A percentile compares a stretch with the other conserved stretches of the same genome.
Conservation (phyloP, 2,329 filamentous ascomycete genomes). For the Exophiala calicioides region DNA sequence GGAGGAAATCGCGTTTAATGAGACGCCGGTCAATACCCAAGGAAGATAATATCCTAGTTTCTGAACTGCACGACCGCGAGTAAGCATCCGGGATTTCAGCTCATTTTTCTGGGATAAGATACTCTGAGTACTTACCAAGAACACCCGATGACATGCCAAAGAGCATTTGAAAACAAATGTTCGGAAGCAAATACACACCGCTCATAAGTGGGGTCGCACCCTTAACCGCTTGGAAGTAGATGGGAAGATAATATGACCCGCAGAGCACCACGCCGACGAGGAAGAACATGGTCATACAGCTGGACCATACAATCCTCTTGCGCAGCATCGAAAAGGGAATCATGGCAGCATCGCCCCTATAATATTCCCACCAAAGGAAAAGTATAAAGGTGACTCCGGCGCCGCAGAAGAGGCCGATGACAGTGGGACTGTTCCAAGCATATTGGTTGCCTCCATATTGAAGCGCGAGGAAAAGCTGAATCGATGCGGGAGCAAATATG, state of each 20-base stretch:
- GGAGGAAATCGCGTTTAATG: slow-evolving; percentile 17
- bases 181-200: slow-evolving; percentile 32
- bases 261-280: slow-evolving; percentile 30
- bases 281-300: slow-evolving; percentile 22
- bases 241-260: slow-evolving; percentile 33
- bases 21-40: slow-evolving; percentile 23
- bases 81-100: background rate
- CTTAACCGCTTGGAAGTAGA: slow-evolving; percentile 34
- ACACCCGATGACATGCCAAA: background rate
- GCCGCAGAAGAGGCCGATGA: slow-evolving; percentile 41
- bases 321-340: slow-evolving; percentile 30
- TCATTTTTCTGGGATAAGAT: background rate
- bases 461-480: slow-evolving; percentile 28
- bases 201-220: slow-evolving; percentile 25
- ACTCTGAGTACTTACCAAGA: background rate
- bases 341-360: slow-evolving; percentile 29
- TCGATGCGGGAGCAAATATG: slow-evolving; percentile 51
- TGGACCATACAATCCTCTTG: slow-evolving; percentile 25
- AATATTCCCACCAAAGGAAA: slow-evolving; percentile 36
- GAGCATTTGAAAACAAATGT: slow-evolving; percentile 17
- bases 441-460: slow-evolving; percentile 16
- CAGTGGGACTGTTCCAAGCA: slow-evolving; percentile 36
- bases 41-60: slow-evolving; percentile 40
- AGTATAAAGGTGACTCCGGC: slow-evolving; percentile 33
- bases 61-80: slow-evolving; percentile 26